These are phyloP conservation scores for Aquanectria penicillioides DNA, from an alignment of 2,329 filamentous ascomycete species.

Conservation along the genomic window DNA sequence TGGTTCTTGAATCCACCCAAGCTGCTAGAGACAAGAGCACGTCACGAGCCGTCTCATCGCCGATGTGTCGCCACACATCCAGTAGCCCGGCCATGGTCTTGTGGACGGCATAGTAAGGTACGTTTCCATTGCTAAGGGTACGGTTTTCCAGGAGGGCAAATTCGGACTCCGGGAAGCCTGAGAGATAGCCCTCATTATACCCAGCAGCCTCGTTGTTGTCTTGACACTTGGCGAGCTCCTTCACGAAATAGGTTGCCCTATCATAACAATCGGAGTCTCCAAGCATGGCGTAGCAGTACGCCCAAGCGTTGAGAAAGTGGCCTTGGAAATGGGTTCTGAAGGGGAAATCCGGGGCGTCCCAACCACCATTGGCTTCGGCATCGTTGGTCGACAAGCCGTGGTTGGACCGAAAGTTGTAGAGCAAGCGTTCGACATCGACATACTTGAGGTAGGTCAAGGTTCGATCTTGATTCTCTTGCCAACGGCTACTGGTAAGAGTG, in stretches of 20 bases:
- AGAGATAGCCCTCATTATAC: constrained; percentile 58
- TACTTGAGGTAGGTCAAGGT: constrained; percentile 58
- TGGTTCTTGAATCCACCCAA: constrained; percentile 61
- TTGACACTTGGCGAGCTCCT: constrained; percentile 61
- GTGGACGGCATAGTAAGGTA: constrained; percentile 65
- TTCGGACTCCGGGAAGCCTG: constrained; percentile 63
- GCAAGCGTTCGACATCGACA: constrained; percentile 56
- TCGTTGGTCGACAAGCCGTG: constrained; percentile 58
- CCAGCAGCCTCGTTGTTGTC: constrained; percentile 57
- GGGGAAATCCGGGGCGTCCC: constrained; percentile 64
- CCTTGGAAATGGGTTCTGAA: constrained; percentile 63
- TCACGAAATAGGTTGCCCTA: constrained; percentile 56
- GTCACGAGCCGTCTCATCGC: constrained; percentile 52
- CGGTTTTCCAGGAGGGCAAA: constrained; percentile 55
- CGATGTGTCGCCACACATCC: constrained; percentile 58
- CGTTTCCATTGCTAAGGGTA: constrained; percentile 58
- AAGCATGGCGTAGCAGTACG: constrained; percentile 57
- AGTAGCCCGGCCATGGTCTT: constrained; percentile 63
- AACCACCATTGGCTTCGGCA: constrained; percentile 58
- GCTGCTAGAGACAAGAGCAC: constrained; percentile 56
- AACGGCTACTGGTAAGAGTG: constrained; percentile 42
- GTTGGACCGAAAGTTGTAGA: constrained; percentile 59
- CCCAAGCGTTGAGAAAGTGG: constrained; percentile 61
- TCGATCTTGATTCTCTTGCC: constrained; percentile 49
- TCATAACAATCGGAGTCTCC: constrained; percentile 55